Conservation (phyloP, 2,329 filamentous ascomycete genomes). For the Fusarium sp. region DNA sequence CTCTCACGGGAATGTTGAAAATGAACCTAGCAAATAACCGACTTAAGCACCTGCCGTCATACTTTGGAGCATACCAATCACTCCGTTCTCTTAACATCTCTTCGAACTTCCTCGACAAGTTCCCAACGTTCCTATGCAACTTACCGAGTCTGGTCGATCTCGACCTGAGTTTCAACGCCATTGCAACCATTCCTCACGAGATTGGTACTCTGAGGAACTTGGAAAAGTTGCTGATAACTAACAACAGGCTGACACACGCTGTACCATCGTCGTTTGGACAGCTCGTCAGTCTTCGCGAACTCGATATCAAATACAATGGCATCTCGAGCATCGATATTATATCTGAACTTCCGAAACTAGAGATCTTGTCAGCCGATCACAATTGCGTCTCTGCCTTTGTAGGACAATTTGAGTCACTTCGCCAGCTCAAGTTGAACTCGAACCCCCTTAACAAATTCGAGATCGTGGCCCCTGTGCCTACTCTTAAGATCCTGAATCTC, state of each 20-base stretch:
- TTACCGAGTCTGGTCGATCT: conserved; percentile 89
- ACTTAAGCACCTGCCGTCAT: conserved; percentile 81
- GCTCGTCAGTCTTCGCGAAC: conserved; percentile 85
- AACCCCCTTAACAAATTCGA: conserved; percentile 97
- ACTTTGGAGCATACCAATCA: conserved; percentile 85
- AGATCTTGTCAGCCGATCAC: conserved; percentile 91
- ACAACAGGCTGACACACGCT: conserved; percentile 86
- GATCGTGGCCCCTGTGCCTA: conserved; percentile 81
- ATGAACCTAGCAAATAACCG: conserved; percentile 96
- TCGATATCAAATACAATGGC: conserved; percentile 94
- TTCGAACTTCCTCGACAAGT: conserved; percentile 89
- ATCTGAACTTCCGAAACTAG: conserved; percentile 85
- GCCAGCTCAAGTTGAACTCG: conserved; percentile 90
- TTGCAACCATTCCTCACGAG: conserved; percentile 80
- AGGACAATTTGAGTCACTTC: conserved; percentile 87
- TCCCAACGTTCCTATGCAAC: conserved; percentile 88
- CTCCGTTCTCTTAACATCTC: conserved; percentile 91
- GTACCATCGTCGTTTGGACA: conserved; percentile 81
- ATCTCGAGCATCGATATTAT: conserved; percentile 92
- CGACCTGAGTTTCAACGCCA: conserved; percentile 96
- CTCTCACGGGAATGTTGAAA: conserved; percentile 83
- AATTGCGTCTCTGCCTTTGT: conserved; percentile 93
- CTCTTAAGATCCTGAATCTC: conserved; percentile 88
- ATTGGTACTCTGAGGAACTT: conserved; percentile 85
- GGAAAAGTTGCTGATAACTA: conserved; percentile 94